Evolutionary conservation across 257 asterid species (phyloP).

Genomic region (Coffea eugenioides): DNA sequence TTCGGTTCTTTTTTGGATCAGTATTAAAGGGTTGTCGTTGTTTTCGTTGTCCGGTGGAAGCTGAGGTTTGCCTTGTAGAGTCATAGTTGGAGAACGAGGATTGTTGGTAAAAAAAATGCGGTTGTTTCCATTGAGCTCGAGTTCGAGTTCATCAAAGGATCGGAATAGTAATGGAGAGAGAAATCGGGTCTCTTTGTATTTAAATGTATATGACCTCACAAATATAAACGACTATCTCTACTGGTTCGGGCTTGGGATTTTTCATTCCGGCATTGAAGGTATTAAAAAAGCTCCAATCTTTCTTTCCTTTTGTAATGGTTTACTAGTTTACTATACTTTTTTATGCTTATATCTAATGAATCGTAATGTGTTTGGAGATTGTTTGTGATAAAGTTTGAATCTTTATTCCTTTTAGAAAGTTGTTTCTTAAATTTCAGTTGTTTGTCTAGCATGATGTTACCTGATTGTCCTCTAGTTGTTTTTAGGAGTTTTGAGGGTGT

Average conservation of each 20-base stretch:
- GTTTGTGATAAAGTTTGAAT: background rate
- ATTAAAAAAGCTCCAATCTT: slow-evolving; percentile 14
- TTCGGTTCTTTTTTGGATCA: background rate
- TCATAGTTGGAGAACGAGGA: slow-evolving; percentile 17
- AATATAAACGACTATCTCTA: slow-evolving; percentile 74
- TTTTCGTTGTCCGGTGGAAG: background rate
- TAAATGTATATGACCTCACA: slow-evolving; percentile 82
- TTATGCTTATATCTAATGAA: background rate
- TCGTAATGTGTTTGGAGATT: background rate
- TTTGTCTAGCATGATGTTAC: background rate
- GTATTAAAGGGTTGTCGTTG: slow-evolving; percentile 3
- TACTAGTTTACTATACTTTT: background rate
- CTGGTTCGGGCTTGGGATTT: slow-evolving; percentile 84
- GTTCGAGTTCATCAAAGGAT: slow-evolving; percentile 50
- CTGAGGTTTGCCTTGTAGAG: slow-evolving; percentile 21
- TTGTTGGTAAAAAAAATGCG: slow-evolving; percentile 46
- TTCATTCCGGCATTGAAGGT: slow-evolving; percentile 95
- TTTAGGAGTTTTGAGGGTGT: background rate
- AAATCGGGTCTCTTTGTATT: slow-evolving; percentile 52
- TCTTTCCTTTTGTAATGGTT: background rate
- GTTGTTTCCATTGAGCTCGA: slow-evolving; percentile 59
- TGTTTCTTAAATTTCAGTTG: background rate
- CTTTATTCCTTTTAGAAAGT: background rate
- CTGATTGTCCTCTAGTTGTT: no score
- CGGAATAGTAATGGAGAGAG: slow-evolving; percentile 40